Evolutionary conservation across 169 alveolate species (phyloP).

Genomic region (Plasmodium sp.): DNA sequence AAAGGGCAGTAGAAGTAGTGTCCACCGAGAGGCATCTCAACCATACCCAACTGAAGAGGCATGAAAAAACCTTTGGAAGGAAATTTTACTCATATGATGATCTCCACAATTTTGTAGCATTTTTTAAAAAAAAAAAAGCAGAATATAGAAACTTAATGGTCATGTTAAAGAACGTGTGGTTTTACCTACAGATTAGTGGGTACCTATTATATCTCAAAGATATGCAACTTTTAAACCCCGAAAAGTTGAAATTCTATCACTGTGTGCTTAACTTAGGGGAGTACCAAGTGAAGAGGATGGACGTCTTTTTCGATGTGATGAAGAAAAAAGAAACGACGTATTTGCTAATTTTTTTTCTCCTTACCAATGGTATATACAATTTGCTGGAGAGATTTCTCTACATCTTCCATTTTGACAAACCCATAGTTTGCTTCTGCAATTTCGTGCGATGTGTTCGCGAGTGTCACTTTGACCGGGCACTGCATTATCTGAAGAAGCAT

Average conservation of each 20-base stretch:
- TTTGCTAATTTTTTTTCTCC: constrained; percentile 35
- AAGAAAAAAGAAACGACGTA: constrained; percentile 56
- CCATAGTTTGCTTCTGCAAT: constrained; percentile 21
- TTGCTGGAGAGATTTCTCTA: constrained; percentile 32
- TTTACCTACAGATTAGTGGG: constrained; percentile 29
- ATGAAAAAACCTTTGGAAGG: background rate
- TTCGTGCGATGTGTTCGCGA: constrained; percentile 23
- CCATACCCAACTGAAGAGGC: background rate
- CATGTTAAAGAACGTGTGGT: constrained; percentile 49
- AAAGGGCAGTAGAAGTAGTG: background rate
- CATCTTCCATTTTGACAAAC: constrained; percentile 33
- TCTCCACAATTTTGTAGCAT: background rate
- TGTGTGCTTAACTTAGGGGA: constrained; percentile 16
- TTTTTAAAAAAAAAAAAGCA: constrained; percentile 22
- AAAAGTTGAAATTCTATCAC: constrained; percentile 14
- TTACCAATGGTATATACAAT: constrained; percentile 47
- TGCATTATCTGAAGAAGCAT: constrained; percentile 13
- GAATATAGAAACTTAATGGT: constrained; percentile 15
- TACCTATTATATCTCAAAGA: constrained; percentile 20
- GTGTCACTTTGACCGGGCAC: constrained; percentile 1
- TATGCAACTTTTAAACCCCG: constrained; percentile 3
- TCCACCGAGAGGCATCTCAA: background rate
- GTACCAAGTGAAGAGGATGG: constrained; percentile 4
- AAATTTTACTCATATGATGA: constrained; percentile 20
- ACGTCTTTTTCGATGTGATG: constrained; percentile 35